Base-by-base conservation (phyloP, 176 grass and related monocot species). In the Bonia amplexicaulis region DNA sequence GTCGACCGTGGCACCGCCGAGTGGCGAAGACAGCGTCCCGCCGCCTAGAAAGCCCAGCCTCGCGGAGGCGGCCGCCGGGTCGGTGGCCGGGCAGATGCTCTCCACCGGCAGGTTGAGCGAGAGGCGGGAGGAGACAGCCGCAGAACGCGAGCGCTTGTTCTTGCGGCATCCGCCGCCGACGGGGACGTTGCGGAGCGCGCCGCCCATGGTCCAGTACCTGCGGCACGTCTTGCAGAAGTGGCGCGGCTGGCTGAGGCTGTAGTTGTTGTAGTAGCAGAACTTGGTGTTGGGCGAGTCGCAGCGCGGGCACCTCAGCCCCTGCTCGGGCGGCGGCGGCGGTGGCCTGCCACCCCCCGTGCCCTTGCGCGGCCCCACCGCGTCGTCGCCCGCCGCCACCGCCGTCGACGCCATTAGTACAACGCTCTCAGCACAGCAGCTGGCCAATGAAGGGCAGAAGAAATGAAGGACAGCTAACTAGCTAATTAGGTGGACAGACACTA, bases 191-290 rank as follows among this genome's bases (percentile, higher is more conserved):
- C 96, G 92, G 81, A 98, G 96, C 26, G 93, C 93, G 47, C 96
- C 96, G 66, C 96, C 96, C 73, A 94, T 99, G 81, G 96, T 99
- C 96, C 96, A 99, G 78, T 99, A 99, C 44, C 96, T 62, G 16
- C 96, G 88, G 82, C 96, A 99, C 46, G 88, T 94, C 86, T 99
- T 99, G 88, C 96, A 99, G 90, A 94, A 96, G 88, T 99, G 93
- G 9, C 96, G 85, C 6, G 96, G 96, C 86, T 99, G 96, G 48
- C 90, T 88, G 9, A 99, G 90, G 88, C 88, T 91, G 90, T 99
- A 99, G 86, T 99, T 99, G 84, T 99, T 99, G 81, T 99, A 99
- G 89, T 99, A 99, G 90, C 96, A 99, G 82, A 99, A 99, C 58
- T 99, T 99, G 84, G 96, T 99, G 84, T 99, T 96, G 55, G 90